A percentile compares a stretch with the other conserved stretches of the same genome.
phyloP scores from a whole-genome alignment of 208 protist genomes.

The Wallacemonas sp. region DNA sequence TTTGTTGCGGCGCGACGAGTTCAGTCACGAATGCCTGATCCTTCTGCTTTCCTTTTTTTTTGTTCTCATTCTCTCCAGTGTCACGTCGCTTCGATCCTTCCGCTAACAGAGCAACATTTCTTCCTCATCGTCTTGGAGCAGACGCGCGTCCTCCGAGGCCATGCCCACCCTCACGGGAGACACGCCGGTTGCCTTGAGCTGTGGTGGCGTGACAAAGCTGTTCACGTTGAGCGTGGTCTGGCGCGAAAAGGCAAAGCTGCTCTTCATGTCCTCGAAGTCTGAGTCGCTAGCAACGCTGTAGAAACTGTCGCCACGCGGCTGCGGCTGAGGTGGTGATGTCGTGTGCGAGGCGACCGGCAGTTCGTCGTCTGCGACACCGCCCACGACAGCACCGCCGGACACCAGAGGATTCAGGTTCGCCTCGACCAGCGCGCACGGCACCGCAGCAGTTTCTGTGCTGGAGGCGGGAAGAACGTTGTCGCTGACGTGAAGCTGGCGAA shows the following conservation, averaged over 20 bases:
- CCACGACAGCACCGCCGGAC: neutral
- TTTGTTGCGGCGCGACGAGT: too few species aligned
- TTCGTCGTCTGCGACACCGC: neutral
- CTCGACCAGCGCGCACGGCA: neutral
- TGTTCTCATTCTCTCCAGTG: too few species aligned
- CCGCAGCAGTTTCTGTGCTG: too few species aligned
- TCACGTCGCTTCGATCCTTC: neutral
- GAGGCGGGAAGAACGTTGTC: too few species aligned
- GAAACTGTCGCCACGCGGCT: neutral
- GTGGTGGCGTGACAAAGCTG: neutral
- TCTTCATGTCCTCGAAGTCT: slow-evolving; percentile 4
- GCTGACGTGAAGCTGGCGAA: neutral
- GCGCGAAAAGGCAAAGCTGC: slow-evolving; percentile 1
- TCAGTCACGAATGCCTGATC: too few species aligned
- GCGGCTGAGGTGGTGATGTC: neutral
- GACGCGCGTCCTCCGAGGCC: neutral
- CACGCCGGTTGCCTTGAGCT: too few species aligned
- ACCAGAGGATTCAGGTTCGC: neutral
- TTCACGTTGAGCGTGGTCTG: slow-evolving; percentile 4
- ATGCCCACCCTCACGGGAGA: neutral
- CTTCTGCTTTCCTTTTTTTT: too few species aligned
- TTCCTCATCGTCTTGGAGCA: neutral
- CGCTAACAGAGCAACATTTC: neutral
- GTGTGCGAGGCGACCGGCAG: neutral
- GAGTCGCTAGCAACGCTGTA: neutral